phyloP scores from a whole-genome alignment of 2,329 filamentous ascomycete genomes.

The Talaromyces sp. region DNA sequence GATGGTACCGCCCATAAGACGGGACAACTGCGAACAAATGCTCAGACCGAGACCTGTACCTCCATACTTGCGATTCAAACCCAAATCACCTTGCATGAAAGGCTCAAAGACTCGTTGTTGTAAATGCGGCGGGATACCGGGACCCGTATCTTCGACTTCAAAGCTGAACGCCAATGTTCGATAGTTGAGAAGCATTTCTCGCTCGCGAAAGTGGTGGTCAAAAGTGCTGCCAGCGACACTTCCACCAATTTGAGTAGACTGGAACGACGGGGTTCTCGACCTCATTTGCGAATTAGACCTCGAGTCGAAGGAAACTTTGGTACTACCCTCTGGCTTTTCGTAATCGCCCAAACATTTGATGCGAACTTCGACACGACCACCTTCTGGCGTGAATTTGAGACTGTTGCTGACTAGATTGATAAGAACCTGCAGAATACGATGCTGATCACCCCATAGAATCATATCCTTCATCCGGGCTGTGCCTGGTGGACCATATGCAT shows the following conservation, averaged over 20 bases:
- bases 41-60: conserved; percentile 84
- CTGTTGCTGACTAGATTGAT: conserved; percentile 78
- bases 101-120: conserved; percentile 86
- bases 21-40: conserved; percentile 83
- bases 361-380: conserved; percentile 70
- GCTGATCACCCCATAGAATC: conserved; percentile 88
- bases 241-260: conserved; percentile 26
- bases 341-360: conserved; percentile 61
- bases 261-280: conserved; percentile 15
- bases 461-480: conserved; percentile 74
- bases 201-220: conserved; percentile 3
- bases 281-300: conserved; percentile 26
- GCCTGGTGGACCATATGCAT: conserved; percentile 62
- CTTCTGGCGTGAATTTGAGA: conserved; percentile 80
- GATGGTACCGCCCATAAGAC: conserved; percentile 77
- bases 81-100: conserved; percentile 88
- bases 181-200: conserved; percentile 53
- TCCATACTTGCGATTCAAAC: conserved; percentile 83
- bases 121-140: conserved; percentile 74
- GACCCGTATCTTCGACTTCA: conserved; percentile 82
- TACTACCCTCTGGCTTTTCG: conserved; percentile 45
- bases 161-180: conserved; percentile 77
- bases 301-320: conserved; percentile 33
- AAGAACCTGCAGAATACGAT: conserved; percentile 85
- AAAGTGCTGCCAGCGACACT: conserved; percentile 4